Conservation (phyloP, 192 early-diverging fungal genomes). For the Phlyctochytrium arcticum region DNA sequence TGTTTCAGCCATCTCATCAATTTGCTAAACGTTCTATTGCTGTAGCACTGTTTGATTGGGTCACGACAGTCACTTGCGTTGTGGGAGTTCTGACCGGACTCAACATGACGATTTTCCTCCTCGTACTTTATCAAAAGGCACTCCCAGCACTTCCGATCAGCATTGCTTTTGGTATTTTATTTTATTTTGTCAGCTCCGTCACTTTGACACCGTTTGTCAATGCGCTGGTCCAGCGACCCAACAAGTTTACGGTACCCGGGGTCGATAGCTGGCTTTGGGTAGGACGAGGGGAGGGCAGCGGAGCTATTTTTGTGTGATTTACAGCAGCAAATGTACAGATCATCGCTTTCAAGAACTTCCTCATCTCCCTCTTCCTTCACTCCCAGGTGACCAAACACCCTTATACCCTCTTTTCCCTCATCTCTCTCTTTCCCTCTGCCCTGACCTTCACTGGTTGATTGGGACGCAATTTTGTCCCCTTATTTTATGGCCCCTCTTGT, state of each 20-base stretch:
- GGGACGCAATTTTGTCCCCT: too few relatives aligned
- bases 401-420: too few relatives aligned
- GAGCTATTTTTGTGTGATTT: constrained; percentile 36
- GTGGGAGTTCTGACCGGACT: constrained; percentile 80
- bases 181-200: constrained; percentile 64
- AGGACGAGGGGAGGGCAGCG: constrained; percentile 31
- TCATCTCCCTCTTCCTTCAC: too few relatives aligned
- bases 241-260: neutral
- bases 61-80: constrained; percentile 71
- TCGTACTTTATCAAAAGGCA: constrained; percentile 77
- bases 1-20: neutral
- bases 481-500: too few relatives aligned
- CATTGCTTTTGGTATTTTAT: constrained; percentile 80
- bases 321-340: too few relatives aligned
- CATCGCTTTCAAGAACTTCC: too few relatives aligned
- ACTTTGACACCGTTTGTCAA: constrained; percentile 39
- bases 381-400: too few relatives aligned
- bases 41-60: constrained; percentile 71
- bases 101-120: constrained; percentile 81
- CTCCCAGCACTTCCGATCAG: constrained; percentile 83
- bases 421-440: too few relatives aligned
- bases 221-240: constrained; percentile 3
- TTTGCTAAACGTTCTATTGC: neutral
- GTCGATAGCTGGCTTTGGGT: constrained; percentile 34
- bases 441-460: too few relatives aligned